A percentile compares a stretch with the other conserved stretches of the same genome.
These are phyloP conservation scores for Noccaea bulbosa DNA, from an alignment of 345 rosid species.

Conservation along the genomic window DNA sequence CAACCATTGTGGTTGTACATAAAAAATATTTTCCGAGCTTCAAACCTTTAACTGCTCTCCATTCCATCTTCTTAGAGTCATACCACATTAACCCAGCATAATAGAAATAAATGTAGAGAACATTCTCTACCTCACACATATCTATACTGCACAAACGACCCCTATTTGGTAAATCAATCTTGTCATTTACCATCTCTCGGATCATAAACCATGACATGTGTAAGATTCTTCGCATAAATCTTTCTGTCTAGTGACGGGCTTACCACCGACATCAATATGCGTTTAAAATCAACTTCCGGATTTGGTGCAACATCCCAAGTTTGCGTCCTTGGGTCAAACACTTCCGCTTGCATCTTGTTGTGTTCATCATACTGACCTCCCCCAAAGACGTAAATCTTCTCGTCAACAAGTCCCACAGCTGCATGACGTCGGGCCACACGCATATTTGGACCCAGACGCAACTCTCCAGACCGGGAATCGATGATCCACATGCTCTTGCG, in stretches of 20 bases:
- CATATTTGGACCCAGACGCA: constrained; percentile 40
- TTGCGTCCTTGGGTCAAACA: constrained; percentile 46
- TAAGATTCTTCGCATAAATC: neutral
- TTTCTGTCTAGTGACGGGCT: neutral
- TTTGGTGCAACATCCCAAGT: constrained; percentile 54
- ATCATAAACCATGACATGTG: constrained; percentile 15
- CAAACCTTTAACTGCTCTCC: neutral
- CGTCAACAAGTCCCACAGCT: too few relatives aligned
- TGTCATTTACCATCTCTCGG: constrained; percentile 4
- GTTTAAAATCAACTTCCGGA: neutral
- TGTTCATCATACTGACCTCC: too few relatives aligned
- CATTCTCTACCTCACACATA: neutral
- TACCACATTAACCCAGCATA: neutral
- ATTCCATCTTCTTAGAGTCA: neutral
- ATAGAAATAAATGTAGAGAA: neutral
- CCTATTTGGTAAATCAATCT: neutral
- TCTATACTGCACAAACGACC: neutral
- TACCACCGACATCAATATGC: neutral
- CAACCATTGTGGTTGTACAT: neutral
- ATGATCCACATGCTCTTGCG: constrained; percentile 63
- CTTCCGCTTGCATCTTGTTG: constrained; percentile 56
- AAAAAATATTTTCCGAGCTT: neutral
- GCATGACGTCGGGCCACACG: neutral
- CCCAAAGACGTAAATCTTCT: too few relatives aligned
- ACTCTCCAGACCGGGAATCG: constrained; percentile 59